Evolutionary conservation across 208 protist genomes (phyloP).

Genomic region (Trypanosoma mega): DNA sequence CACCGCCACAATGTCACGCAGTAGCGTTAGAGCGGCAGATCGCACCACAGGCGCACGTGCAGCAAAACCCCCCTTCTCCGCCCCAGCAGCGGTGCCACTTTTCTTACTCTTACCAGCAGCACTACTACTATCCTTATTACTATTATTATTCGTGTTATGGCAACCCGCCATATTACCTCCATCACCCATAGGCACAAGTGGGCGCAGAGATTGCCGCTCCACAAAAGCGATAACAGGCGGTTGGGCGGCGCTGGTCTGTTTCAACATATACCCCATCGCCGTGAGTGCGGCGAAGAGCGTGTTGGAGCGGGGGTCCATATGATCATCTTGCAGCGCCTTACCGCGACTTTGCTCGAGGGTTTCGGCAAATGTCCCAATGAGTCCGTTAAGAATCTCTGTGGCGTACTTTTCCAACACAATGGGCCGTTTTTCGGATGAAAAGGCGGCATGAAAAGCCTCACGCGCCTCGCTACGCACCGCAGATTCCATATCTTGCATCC

Average conservation of each 20-base stretch:
- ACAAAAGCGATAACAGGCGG: constrained; percentile 57
- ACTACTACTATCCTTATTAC: too few relatives aligned
- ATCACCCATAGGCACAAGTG: constrained; percentile 46
- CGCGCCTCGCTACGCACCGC: constrained; percentile 47
- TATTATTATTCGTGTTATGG: too few relatives aligned
- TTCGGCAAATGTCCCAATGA: constrained; percentile 43
- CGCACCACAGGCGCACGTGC: constrained; percentile 66
- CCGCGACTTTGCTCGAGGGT: constrained; percentile 26
- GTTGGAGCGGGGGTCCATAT: constrained; percentile 67
- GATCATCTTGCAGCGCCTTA: constrained; percentile 69
- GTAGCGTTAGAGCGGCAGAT: constrained; percentile 66
- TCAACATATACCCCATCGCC: constrained; percentile 80
- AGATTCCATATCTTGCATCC: constrained; percentile 81
- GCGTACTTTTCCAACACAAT: constrained; percentile 60
- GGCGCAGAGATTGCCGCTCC: constrained; percentile 33
- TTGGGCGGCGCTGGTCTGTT: constrained; percentile 64
- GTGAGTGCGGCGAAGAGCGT: constrained; percentile 54
- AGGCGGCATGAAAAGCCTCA: constrained; percentile 65
- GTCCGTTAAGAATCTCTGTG: constrained; percentile 41
- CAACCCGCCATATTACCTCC: too few relatives aligned
- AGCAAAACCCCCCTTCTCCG: constrained; percentile 34
- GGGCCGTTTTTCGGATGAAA: constrained; percentile 52
- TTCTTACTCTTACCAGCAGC: not conserved
- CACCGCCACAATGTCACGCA: constrained; percentile 69
- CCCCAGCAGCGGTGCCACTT: not conserved